These are phyloP conservation scores for Erodium moschatum DNA, from an alignment of 441 rosid genomes.

Conservation along the genomic window DNA sequence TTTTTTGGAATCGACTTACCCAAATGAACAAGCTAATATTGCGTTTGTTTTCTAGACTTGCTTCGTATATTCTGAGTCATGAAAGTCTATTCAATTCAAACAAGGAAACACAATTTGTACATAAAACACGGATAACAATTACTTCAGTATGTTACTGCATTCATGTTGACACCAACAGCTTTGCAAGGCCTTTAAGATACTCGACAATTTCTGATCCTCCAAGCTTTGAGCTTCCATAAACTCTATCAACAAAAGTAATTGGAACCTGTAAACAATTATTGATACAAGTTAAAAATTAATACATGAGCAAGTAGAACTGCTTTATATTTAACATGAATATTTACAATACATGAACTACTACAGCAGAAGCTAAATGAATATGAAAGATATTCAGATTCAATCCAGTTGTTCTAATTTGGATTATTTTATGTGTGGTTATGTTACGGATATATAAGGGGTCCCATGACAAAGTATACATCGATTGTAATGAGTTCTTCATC, in stretches of 20 bases:
- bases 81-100: not conserved
- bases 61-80: not conserved
- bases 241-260: constrained; percentile 83
- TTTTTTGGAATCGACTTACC: not conserved
- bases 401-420: too few relatives aligned
- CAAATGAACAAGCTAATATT: not conserved
- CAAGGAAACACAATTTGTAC: not conserved
- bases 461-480: too few relatives aligned
- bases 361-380: not conserved
- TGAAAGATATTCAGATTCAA: too few relatives aligned
- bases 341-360: not conserved
- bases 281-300: not conserved
- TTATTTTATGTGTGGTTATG: too few relatives aligned
- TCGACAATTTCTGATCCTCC: constrained; percentile 97
- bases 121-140: not conserved
- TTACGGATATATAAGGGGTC: too few relatives aligned
- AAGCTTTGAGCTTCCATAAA: constrained; percentile 90
- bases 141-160: not conserved
- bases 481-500: too few relatives aligned
- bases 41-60: not conserved
- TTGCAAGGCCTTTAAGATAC: constrained; percentile 78
- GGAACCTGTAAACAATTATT: constrained; percentile 60
- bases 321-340: not conserved
- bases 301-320: not conserved
- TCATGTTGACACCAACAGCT: constrained; percentile 76